phyloP scores from a whole-genome alignment of 1,284 basidiomycete species.

The Dichomitus squalens region DNA sequence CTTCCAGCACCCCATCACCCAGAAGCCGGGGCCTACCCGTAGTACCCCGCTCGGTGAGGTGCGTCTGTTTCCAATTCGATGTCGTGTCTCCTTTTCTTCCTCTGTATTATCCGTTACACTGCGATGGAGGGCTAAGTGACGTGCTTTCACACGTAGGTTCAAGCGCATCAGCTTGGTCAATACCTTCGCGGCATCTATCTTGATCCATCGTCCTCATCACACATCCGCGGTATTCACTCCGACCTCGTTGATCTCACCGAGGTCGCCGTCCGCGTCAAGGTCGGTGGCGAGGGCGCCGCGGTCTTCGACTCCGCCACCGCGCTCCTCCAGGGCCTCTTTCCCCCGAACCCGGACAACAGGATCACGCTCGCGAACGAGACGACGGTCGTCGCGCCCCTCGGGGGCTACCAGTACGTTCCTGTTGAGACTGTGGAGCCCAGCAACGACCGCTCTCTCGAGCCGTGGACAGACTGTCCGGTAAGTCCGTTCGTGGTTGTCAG shows the following conservation, averaged over 20 bases:
- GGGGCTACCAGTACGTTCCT: constrained; percentile 85
- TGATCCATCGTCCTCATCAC: constrained; percentile 58
- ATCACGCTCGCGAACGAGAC: constrained; percentile 79
- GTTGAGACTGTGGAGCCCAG: constrained; percentile 83
- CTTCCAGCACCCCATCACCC: constrained; percentile 72
- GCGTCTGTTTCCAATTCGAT: constrained; percentile 31
- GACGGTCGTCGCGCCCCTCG: constrained; percentile 72
- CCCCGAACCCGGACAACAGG: constrained; percentile 69
- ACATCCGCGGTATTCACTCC: constrained; percentile 65
- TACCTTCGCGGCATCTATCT: constrained; percentile 74
- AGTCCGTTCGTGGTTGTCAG: constrained; percentile 22
- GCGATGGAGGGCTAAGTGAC: not conserved
- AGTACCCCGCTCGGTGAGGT: constrained; percentile 86
- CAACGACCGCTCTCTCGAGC: constrained; percentile 83
- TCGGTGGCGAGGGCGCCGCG: constrained; percentile 80
- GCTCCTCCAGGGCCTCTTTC: constrained; percentile 79
- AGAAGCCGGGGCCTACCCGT: constrained; percentile 70
- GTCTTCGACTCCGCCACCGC: constrained; percentile 84
- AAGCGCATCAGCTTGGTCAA: constrained; percentile 74
- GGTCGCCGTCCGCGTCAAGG: constrained; percentile 77
- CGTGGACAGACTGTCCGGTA: constrained; percentile 83
- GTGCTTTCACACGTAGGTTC: constrained; percentile 43
- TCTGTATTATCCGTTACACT: too few species aligned
- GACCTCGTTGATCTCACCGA: constrained; percentile 73
- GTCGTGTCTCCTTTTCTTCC: too few species aligned